Base-by-base conservation (phyloP, 169 alveolate genomes). In the Eimeria sp. region DNA sequence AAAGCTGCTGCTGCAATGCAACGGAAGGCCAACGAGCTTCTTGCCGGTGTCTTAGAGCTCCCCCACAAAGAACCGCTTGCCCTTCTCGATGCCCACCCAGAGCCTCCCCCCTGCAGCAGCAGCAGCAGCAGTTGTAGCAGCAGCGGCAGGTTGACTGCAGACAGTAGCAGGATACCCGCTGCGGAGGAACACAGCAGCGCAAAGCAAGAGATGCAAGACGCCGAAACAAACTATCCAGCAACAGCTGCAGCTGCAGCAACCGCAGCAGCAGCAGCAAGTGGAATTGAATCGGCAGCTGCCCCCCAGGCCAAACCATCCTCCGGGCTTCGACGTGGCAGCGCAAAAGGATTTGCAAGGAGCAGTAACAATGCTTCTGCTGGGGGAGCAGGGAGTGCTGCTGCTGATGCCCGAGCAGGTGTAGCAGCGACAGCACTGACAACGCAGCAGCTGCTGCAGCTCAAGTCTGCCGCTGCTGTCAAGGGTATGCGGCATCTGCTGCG, bases 1-100 rank as follows among this genome's bases (percentile, higher is more conserved):
- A 70, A 70, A 47, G 82, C 65, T 20, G 95, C 95, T 9, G 87
- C 73, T n/a, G 94, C 83, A 22, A 65, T 87, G 94, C 82, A 87
- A 45, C 58, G 83, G 70, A 87, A 87, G 45, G 94, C 94, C 7
- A 61, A 87, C 49, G 94, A 87, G 70, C 94, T 87, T 30, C 84
- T 87, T 3, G 83, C 67, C 3, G 83, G 94, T 49, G 73, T 87
- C 61, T 83, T 87, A 7, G 63, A 87, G 83, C 94, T 87, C n/a
- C 72, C 63, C 72, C 72, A 80, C 51, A 80, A 80, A 67, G 72
- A 80, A 67, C 72, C 89, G 43, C 67, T 75, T 25, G 47, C 84
- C 58, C 51, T 75, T 9, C 58, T 75, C 4, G 84, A 75, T n/a
- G 10, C 51, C 13, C 84, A 75, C 58, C n/a, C 49, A 27, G 22